phyloP scores from a whole-genome alignment of 106 monocot genomes.

The Platanthera guangdongensis region DNA sequence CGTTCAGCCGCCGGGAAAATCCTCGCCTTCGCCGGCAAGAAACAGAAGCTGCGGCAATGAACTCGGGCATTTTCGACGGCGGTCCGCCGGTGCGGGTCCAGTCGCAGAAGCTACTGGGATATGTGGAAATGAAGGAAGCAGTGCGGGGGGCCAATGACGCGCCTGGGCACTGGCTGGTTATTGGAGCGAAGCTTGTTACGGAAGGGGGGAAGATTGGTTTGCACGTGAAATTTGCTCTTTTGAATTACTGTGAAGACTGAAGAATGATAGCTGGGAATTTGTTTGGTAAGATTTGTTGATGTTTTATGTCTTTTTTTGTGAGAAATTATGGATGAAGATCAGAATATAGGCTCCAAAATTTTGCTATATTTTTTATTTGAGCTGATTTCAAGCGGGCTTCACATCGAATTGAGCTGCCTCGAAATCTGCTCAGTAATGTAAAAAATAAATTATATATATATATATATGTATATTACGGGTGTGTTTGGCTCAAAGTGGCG shows the following conservation, averaged over 20 bases:
- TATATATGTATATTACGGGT: too few species aligned
- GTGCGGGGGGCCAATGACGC: constrained; percentile 72
- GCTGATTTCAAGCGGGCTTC: too few species aligned
- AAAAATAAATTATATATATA: too few species aligned
- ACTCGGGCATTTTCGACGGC: constrained; percentile 58
- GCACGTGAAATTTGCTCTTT: constrained; percentile 69
- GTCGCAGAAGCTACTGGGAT: constrained; percentile 56
- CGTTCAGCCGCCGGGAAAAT: constrained; percentile 45
- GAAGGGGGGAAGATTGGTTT: constrained; percentile 75
- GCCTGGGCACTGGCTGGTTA: constrained; percentile 95
- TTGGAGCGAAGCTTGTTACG: constrained; percentile 68
- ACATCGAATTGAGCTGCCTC: too few species aligned
- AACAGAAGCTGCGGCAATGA: constrained; percentile 33
- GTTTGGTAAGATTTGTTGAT: neutral
- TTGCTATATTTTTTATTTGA: too few species aligned
- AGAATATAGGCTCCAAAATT: too few species aligned
- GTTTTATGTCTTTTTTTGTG: neutral
- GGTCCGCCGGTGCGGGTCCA: constrained; percentile 77
- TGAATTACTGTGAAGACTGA: constrained; percentile 35
- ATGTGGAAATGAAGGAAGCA: constrained; percentile 72
- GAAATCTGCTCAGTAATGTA: too few species aligned
- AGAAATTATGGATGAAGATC: neutral
- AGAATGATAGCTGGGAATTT: neutral
- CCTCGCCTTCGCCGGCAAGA: constrained; percentile 4
- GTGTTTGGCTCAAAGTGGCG: too few species aligned